Evolutionary conservation across 306 rosid genomes (phyloP).

Genomic region (Cercis canadensis): DNA sequence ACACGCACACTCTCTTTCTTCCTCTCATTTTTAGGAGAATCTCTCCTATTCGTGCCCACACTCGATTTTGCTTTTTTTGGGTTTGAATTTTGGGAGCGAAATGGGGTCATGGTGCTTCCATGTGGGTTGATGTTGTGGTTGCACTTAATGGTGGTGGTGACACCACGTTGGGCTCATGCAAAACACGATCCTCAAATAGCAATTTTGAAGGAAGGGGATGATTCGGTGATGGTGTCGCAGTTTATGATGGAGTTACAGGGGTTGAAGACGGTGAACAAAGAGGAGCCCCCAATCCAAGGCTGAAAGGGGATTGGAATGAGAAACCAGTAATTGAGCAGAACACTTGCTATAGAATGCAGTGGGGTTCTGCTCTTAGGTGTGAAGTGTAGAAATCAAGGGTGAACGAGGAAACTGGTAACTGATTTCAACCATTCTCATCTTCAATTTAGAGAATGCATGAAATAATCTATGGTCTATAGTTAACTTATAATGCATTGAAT

Average conservation of each 20-base stretch:
- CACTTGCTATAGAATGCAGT: too few species aligned
- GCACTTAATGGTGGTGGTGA: slow-evolving; percentile 69
- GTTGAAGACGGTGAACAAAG: too few species aligned
- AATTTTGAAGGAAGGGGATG: slow-evolving; percentile 57
- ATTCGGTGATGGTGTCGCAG: too few species aligned
- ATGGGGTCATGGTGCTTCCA: slow-evolving; percentile 57
- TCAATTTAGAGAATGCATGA: neutral
- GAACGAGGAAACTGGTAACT: slow-evolving; percentile 68
- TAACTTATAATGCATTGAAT: too few species aligned
- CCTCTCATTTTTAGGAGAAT: too few species aligned
- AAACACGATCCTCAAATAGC: slow-evolving; percentile 69
- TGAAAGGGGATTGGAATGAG: too few species aligned
- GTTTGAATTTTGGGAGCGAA: slow-evolving; percentile 42
- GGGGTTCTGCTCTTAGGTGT: too few species aligned
- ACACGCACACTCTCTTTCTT: too few species aligned
- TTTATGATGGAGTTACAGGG: too few species aligned
- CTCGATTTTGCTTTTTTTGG: slow-evolving; percentile 56
- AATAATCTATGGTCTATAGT: too few species aligned
- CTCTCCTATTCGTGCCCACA: slow-evolving; percentile 58
- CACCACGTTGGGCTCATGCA: slow-evolving; percentile 70
- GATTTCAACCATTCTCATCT: slow-evolving; percentile 10
- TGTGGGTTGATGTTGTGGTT: slow-evolving; percentile 74
- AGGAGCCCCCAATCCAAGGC: too few species aligned
- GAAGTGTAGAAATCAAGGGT: slow-evolving; percentile 75
- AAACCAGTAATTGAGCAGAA: too few species aligned